Conservation (phyloP, 495 filamentous ascomycete species). For the Filosporella fistucella region DNA sequence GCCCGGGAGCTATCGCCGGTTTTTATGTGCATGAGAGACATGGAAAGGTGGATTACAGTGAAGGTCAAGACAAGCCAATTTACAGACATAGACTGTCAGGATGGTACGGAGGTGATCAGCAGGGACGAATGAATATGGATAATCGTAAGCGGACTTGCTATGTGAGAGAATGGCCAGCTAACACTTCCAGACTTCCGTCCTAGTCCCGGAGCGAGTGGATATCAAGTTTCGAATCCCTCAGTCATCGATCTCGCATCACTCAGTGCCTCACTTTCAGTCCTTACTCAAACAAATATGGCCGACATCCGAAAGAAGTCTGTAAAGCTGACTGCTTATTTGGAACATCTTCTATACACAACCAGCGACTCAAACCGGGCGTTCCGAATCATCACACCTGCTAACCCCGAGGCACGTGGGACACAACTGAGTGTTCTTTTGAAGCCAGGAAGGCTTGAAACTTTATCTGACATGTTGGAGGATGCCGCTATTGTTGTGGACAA, state of each 20-base stretch:
- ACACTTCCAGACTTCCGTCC: conserved; percentile 79
- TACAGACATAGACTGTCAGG: conserved; percentile 51
- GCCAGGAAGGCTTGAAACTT: conserved; percentile 60
- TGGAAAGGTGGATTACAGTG: conserved; percentile 41
- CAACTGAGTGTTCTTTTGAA: conserved; percentile 76
- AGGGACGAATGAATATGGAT: conserved; percentile 71
- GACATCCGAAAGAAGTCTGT: conserved; percentile 71
- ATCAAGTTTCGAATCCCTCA: conserved; percentile 64
- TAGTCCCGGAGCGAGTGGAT: conserved; percentile 63
- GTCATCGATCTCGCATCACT: conserved; percentile 66
- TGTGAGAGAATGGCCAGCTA: too few relatives aligned
- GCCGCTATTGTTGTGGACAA: conserved; percentile 80
- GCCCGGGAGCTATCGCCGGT: conserved; percentile 85
- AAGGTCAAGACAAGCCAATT: conserved; percentile 21
- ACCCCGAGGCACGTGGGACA: conserved; percentile 70
- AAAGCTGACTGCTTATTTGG: conserved; percentile 72
- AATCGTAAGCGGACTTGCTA: too few relatives aligned
- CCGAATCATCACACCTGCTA: conserved; percentile 73
- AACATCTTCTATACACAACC: conserved; percentile 55
- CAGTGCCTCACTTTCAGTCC: conserved; percentile 71
- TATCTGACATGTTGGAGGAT: conserved; percentile 64
- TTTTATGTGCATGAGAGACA: conserved; percentile 86
- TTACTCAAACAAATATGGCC: conserved; percentile 65
- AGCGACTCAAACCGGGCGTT: conserved; percentile 46
- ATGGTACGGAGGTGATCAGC: conserved; percentile 86